phyloP scores from a whole-genome alignment of 2,329 filamentous ascomycete genomes.

The Fusarium duplospermum region DNA sequence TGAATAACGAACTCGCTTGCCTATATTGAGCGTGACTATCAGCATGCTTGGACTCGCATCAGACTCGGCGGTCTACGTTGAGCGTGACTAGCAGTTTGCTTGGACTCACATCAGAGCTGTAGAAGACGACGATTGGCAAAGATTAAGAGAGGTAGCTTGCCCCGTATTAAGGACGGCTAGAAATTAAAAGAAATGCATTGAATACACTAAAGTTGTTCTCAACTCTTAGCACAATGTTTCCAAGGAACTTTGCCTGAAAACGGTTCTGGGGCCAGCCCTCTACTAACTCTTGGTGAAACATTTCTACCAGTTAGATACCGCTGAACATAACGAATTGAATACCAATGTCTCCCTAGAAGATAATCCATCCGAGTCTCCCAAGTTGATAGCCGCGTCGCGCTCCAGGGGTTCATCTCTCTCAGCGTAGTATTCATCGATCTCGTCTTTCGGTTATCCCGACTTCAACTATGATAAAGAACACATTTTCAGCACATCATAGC shows the following conservation, averaged over 20 bases:
- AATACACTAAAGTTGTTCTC: not conserved
- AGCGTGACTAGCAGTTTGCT: too few relatives aligned
- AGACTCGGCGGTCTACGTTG: too few relatives aligned
- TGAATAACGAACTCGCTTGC: too few relatives aligned
- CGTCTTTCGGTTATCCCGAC: not conserved
- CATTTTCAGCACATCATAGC: too few relatives aligned
- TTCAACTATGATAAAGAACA: too few relatives aligned
- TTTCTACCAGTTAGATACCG: not conserved
- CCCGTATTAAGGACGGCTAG: too few relatives aligned
- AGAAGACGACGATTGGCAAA: too few relatives aligned
- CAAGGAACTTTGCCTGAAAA: not conserved
- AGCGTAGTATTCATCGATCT: not conserved
- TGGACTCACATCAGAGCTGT: too few relatives aligned
- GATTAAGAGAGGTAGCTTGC: too few relatives aligned
- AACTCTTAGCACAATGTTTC: not conserved
- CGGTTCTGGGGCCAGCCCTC: not conserved
- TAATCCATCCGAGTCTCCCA: not conserved
- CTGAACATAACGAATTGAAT: not conserved
- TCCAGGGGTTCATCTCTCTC: not conserved
- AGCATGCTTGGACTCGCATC: too few relatives aligned
- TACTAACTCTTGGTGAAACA: not conserved
- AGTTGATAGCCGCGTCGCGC: not conserved
- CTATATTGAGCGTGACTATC: too few relatives aligned
- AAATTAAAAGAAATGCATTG: not conserved
- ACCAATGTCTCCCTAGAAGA: not conserved